A percentile compares a stretch with the other conserved stretches of the same genome.
These are phyloP conservation scores for Elsinoe fawcettii DNA, from an alignment of 2,329 filamentous ascomycete species.

Conservation along the genomic window DNA sequence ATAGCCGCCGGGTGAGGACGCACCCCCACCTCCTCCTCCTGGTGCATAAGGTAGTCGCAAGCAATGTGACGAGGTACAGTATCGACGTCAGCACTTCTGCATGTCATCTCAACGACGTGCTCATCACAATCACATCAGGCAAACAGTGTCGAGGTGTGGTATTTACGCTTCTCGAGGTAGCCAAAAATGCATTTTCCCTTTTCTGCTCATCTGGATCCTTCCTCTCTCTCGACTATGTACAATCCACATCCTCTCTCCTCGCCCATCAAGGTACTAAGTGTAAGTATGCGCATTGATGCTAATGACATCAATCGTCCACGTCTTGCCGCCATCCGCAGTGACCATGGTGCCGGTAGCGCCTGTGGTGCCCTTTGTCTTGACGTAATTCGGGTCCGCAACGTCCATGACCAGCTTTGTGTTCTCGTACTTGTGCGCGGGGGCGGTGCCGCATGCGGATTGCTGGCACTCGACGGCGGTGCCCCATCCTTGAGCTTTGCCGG, in stretches of 20 bases:
- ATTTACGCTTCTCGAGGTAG: background rate
- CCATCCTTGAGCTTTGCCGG: constrained; percentile 38
- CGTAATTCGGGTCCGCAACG: constrained; percentile 33
- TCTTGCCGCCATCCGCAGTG: constrained; percentile 16
- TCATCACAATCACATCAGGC: background rate
- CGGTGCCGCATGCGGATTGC: constrained; percentile 34
- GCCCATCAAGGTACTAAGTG: no score
- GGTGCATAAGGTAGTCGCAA: background rate
- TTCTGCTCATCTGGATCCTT: background rate
- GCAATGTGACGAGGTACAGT: background rate
- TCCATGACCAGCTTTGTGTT: constrained; percentile 34
- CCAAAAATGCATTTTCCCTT: constrained; percentile 8
- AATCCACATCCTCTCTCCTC: background rate
- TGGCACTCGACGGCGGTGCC: constrained; percentile 39
- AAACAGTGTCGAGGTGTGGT: background rate
- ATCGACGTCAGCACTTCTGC: background rate
- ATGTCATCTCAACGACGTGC: background rate
- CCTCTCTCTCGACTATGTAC: background rate
- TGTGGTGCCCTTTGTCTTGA: constrained; percentile 31
- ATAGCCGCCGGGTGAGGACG: constrained; percentile 13
- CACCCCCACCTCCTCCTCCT: constrained; percentile 15
- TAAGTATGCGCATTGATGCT: constrained; percentile 14
- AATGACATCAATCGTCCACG: constrained; percentile 18
- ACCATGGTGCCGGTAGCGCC: constrained; percentile 33
- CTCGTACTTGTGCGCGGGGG: constrained; percentile 36